phyloP scores from a whole-genome alignment of 495 filamentous ascomycete genomes.

The Aspergillus ellipticus region DNA sequence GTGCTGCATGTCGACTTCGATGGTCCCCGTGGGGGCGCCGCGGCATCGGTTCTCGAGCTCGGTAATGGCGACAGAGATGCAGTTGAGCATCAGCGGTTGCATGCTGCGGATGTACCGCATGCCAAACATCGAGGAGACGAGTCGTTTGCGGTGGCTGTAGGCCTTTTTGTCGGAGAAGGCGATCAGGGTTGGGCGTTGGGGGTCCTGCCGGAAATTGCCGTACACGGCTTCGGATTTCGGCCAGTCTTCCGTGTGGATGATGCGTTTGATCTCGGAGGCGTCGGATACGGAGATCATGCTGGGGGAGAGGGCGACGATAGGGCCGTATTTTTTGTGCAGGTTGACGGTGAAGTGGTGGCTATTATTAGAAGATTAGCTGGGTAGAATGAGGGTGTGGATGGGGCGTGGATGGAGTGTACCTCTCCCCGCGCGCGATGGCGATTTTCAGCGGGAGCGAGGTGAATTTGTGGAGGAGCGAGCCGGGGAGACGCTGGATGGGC shows the following conservation, averaged over 20 bases:
- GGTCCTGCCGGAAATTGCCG: slow-evolving; percentile 2
- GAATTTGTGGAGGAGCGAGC: background rate
- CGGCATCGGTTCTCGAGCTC: background rate
- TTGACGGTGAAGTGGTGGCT: background rate
- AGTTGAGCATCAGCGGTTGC: background rate
- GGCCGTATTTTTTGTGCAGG: background rate
- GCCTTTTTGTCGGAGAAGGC: background rate
- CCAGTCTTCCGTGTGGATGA: background rate
- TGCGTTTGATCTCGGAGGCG: background rate
- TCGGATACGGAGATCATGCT: background rate
- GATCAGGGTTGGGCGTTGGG: background rate
- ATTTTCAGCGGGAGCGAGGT: background rate
- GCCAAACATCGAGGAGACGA: background rate
- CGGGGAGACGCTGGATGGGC: background rate
- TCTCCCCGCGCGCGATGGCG: background rate
- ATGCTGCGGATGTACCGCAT: background rate
- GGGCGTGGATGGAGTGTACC: background rate
- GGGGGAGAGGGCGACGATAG: background rate
- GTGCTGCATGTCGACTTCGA: background rate
- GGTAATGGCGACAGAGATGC: background rate
- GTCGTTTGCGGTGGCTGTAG: background rate
- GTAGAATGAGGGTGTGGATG: background rate
- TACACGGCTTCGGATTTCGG: background rate
- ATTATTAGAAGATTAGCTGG: background rate
- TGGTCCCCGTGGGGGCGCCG: background rate